A percentile compares a stretch with the other conserved stretches of the same genome.
These are phyloP conservation scores for Calonectria pseudoturangicola DNA, from an alignment of 2,329 filamentous ascomycete genomes.

Conservation along the genomic window DNA sequence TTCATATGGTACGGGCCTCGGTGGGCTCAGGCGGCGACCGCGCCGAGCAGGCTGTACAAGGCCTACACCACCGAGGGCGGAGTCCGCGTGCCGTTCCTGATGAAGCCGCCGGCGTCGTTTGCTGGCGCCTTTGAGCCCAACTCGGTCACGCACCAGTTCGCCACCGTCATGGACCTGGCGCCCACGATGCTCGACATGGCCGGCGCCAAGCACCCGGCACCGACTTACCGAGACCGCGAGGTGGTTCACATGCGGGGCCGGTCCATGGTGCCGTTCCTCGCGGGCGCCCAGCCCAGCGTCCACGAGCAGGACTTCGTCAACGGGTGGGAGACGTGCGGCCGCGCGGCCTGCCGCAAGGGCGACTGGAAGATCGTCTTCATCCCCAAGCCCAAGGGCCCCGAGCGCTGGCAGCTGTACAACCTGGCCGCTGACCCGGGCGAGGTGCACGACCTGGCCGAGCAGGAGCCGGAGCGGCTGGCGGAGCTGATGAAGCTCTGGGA, in stretches of 20 bases:
- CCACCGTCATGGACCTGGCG: conserved; percentile 69
- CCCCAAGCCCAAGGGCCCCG: conserved; percentile 67
- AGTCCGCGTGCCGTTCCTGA: conserved; percentile 64
- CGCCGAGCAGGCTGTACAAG: conserved; percentile 62
- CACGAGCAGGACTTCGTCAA: conserved; percentile 69
- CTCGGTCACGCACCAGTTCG: conserved; percentile 39
- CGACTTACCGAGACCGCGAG: conserved; percentile 65
- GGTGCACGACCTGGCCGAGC: conserved; percentile 64
- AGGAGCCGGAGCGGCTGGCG: conserved; percentile 65
- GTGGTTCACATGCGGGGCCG: conserved; percentile 71
- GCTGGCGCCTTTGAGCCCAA: background rate
- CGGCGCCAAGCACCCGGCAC: conserved; percentile 18
- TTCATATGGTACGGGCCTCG: conserved; percentile 46
- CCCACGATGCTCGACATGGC: conserved; percentile 69
- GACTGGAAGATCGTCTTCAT: conserved; percentile 76
- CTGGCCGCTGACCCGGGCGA: conserved; percentile 71
- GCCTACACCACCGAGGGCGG: conserved; percentile 68
- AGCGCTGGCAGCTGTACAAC: conserved; percentile 76
- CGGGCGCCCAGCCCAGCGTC: conserved; percentile 60
- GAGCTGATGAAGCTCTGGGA: conserved; percentile 73
- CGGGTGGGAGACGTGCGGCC: conserved; percentile 75
- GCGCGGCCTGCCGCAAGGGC: conserved; percentile 70
- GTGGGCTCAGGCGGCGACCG: conserved; percentile 60
- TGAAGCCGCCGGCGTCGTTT: conserved; percentile 52
- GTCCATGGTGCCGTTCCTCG: conserved; percentile 65